These are phyloP conservation scores for Chaetoscypha palmicola DNA, from an alignment of 2,329 filamentous ascomycete genomes.

Conservation along the genomic window DNA sequence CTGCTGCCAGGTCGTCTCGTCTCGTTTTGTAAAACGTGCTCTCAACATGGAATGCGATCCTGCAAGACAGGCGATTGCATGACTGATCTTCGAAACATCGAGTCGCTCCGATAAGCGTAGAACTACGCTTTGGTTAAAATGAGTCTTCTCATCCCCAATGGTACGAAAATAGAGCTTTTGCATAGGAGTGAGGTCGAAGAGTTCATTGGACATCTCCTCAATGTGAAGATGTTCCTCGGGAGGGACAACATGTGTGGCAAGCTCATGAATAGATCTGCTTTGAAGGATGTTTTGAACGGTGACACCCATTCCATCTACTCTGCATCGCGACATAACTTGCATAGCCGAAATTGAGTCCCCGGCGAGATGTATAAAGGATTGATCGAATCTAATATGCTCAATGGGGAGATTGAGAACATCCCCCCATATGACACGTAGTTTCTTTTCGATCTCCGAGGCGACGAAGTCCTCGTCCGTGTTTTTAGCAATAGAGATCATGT, in stretches of 20 bases:
- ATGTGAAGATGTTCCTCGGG: neutral
- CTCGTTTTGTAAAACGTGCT: conserved; percentile 30
- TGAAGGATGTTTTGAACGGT: conserved; percentile 28
- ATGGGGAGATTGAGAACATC: conserved; percentile 30
- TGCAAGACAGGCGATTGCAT: conserved; percentile 29
- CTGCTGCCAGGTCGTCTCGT: conserved; percentile 30
- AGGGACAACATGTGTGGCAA: conserved; percentile 6
- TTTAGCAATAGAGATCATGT: conserved; percentile 1
- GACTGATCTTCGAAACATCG: neutral
- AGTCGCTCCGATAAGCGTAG: neutral
- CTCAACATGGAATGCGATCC: conserved; percentile 34
- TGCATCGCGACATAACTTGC: conserved; percentile 37
- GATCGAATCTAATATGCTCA: conserved; percentile 25
- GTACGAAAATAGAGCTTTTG: conserved; percentile 21
- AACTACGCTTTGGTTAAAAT: conserved; percentile 12
- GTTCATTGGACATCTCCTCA: conserved; percentile 1
- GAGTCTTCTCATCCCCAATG: conserved; percentile 1
- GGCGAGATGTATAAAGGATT: conserved; percentile 33
- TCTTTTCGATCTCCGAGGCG: conserved; percentile 9
- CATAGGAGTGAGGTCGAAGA: conserved; percentile 21
- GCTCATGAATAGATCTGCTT: conserved; percentile 9
- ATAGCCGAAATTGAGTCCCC: conserved; percentile 34
- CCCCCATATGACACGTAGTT: conserved; percentile 34
- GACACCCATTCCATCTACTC: conserved; percentile 26
- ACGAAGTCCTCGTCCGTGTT: neutral